Evolutionary conservation across 2,329 filamentous ascomycete species (phyloP).

Genomic region (Metarhizium guizhouense): DNA sequence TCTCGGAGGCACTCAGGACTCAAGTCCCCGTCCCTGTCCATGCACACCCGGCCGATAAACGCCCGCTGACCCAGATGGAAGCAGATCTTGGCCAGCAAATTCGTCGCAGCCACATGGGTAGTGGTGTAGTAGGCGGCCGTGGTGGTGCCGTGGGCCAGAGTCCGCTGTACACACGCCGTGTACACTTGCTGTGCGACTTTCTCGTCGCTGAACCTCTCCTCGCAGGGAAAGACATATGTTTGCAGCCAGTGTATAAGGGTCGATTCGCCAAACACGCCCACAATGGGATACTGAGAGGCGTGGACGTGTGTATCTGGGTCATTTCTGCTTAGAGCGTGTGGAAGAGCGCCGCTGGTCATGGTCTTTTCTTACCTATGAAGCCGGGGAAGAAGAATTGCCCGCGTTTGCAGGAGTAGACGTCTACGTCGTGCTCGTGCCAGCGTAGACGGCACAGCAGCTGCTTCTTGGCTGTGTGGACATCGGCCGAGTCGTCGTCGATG

Average conservation of each 20-base stretch:
- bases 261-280: too few relatives aligned
- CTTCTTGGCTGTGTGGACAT: conserved; percentile 4
- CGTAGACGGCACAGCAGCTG: too few relatives aligned
- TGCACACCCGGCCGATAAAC: conserved; percentile 88
- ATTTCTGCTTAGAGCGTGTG: conserved; percentile 34
- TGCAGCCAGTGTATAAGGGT: too few relatives aligned
- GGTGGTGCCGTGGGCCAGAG: conserved; percentile 83
- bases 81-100: conserved; percentile 82
- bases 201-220: too few relatives aligned
- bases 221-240: too few relatives aligned
- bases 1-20: conserved; percentile 42
- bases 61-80: conserved; percentile 74
- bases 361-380: conserved; percentile 54
- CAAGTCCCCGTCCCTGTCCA: conserved; percentile 68
- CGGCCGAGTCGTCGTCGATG: conserved; percentile 34
- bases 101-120: conserved; percentile 75
- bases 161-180: conserved; percentile 56
- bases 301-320: too few relatives aligned
- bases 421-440: too few relatives aligned
- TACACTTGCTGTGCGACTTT: too few relatives aligned
- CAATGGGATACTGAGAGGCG: too few relatives aligned
- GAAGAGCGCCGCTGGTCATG: conserved; percentile 70
- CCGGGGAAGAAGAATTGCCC: conserved; percentile 75
- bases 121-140: conserved; percentile 94
- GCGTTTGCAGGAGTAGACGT: conserved; percentile 18